Evolutionary conservation across 768 basidiomycete species (phyloP).

Genomic region (Pleurotus cornucopiae): DNA sequence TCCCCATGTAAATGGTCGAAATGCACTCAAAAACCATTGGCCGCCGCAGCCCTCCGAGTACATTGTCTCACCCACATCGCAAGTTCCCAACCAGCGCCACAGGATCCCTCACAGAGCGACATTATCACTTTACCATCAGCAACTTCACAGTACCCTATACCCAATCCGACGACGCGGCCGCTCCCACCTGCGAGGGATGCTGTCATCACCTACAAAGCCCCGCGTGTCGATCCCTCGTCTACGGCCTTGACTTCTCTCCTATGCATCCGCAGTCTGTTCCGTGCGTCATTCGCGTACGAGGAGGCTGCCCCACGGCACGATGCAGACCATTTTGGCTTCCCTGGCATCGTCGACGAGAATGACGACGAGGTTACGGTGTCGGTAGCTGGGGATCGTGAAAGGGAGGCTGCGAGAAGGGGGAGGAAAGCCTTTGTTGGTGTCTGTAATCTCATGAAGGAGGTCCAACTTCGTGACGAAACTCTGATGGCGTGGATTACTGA

Average conservation of each 20-base stretch:
- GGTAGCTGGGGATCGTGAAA: constrained; percentile 42
- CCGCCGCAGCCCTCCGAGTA: constrained; percentile 49
- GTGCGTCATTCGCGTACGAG: constrained; percentile 69
- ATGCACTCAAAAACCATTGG: constrained; percentile 45
- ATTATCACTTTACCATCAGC: constrained; percentile 63
- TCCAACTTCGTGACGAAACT: constrained; percentile 61
- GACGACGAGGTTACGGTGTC: constrained; percentile 41
- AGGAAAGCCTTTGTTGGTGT: constrained; percentile 65
- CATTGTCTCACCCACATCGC: constrained; percentile 81
- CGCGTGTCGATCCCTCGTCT: constrained; percentile 62
- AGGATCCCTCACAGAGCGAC: constrained; percentile 70
- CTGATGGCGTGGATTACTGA: constrained; percentile 34
- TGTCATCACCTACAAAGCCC: constrained; percentile 53
- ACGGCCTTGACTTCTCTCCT: constrained; percentile 78
- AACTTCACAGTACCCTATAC: constrained; percentile 50
- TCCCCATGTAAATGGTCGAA: constrained; percentile 68
- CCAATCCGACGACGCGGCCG: constrained; percentile 62
- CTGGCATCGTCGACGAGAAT: constrained; percentile 75
- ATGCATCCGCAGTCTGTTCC: constrained; percentile 79
- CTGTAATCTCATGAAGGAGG: constrained; percentile 55
- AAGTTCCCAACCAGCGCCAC: constrained; percentile 45
- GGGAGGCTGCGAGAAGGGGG: constrained; percentile 69
- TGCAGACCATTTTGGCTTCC: constrained; percentile 88
- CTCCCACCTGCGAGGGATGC: constrained; percentile 70
- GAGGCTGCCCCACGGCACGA: constrained; percentile 69